A percentile compares a stretch with the other conserved stretches of the same genome.
phyloP scores from a whole-genome alignment of 225 moss, liverwort and hornwort species.

The Physcomitrium patens region DNA sequence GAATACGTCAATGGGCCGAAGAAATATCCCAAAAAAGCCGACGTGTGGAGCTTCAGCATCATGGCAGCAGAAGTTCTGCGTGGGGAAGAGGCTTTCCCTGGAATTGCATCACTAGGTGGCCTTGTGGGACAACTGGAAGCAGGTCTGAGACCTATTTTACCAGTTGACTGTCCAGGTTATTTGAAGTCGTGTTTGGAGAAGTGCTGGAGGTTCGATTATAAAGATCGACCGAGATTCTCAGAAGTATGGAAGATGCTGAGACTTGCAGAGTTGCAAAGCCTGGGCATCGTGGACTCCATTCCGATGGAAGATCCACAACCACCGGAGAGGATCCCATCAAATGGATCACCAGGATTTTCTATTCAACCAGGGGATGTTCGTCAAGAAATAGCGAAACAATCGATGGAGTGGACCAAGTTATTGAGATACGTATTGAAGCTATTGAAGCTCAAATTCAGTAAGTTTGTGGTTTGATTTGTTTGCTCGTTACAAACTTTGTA shows the following conservation, averaged over 20 bases:
- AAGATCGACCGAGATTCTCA: constrained; percentile 24
- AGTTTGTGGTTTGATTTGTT: not conserved
- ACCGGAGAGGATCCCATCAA: too few relatives aligned
- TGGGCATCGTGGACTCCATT: not conserved
- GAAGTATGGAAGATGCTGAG: constrained; percentile 36
- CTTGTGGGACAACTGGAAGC: not conserved
- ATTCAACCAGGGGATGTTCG: too few relatives aligned
- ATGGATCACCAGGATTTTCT: too few relatives aligned
- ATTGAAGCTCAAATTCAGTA: not conserved
- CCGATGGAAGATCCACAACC: too few relatives aligned
- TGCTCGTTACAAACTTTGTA: not conserved
- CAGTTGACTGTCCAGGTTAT: constrained; percentile 18
- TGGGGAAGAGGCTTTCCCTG: not conserved
- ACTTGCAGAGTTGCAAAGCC: constrained; percentile 31
- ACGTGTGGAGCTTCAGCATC: constrained; percentile 40
- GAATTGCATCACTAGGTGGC: too few relatives aligned
- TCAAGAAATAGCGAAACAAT: too few relatives aligned
- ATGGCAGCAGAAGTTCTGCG: constrained; percentile 25
- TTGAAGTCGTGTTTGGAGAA: constrained; percentile 26
- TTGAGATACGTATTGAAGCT: too few relatives aligned
- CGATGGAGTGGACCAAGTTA: too few relatives aligned
- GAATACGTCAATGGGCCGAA: not conserved
- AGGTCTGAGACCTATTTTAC: constrained; percentile 13
- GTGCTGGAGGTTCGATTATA: constrained; percentile 28
- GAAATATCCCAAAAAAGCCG: constrained; percentile 23